Conservation (phyloP, 306 rosid species). For the Crataegus laevigata region DNA sequence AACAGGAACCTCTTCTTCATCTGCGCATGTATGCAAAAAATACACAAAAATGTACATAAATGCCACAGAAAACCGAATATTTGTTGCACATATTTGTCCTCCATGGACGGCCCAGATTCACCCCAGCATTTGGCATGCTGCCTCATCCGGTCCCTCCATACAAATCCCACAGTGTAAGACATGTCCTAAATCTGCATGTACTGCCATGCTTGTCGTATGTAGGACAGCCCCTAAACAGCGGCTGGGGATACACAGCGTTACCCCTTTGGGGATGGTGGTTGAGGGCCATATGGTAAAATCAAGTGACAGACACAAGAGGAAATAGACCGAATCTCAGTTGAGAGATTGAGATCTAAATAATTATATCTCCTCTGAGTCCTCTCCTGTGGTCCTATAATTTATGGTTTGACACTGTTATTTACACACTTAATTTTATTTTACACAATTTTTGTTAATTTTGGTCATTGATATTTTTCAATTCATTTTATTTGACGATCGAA, state of each 20-base stretch:
- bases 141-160: slow-evolving; percentile 34
- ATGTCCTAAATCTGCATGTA: slow-evolving; percentile 27
- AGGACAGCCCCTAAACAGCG: too few species aligned
- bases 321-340: slow-evolving; percentile 58
- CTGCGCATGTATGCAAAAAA: neutral
- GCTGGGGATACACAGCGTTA: neutral
- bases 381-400: neutral
- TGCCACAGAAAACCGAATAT: slow-evolving; percentile 19
- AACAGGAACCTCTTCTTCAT: slow-evolving; percentile 31
- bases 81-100: slow-evolving; percentile 22
- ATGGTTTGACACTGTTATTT: too few species aligned
- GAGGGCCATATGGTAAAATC: slow-evolving; percentile 34
- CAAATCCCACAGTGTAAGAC: slow-evolving; percentile 29
- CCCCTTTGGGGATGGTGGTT: slow-evolving; percentile 27
- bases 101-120: slow-evolving; percentile 34
- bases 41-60: slow-evolving; percentile 22
- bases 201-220: slow-evolving; percentile 1
- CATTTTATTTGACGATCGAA: fast-evolving
- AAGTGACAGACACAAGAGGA: neutral
- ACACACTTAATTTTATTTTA: too few species aligned
- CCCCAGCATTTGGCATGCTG: neutral
- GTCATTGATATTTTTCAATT: too few species aligned
- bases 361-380: slow-evolving; percentile 16
- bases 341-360: slow-evolving; percentile 69
- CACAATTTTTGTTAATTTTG: too few species aligned